These are phyloP conservation scores for Sphagnurus paluster DNA, from an alignment of 1,284 basidiomycete genomes.

Conservation along the genomic window DNA sequence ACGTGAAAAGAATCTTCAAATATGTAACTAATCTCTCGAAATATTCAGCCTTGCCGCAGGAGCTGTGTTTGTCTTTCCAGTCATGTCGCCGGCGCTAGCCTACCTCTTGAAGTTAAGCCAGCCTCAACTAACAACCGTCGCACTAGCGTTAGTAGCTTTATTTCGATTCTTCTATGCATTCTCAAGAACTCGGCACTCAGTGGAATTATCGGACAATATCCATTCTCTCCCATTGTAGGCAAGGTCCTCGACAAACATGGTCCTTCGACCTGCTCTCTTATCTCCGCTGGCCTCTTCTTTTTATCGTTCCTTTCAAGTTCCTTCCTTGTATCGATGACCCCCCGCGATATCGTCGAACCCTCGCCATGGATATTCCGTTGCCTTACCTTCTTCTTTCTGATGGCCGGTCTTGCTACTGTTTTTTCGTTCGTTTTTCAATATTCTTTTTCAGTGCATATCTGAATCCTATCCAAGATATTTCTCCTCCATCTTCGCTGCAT, in stretches of 20 bases:
- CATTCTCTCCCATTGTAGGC: conserved; percentile 59
- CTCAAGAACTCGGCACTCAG: conserved; percentile 30
- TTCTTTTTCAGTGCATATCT: neutral
- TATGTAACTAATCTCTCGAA: neutral
- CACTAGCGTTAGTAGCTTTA: conserved; percentile 31
- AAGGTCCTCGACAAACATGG: conserved; percentile 59
- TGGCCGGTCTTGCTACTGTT: conserved; percentile 66
- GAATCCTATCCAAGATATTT: conserved; percentile 54
- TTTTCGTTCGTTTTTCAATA: conserved; percentile 54
- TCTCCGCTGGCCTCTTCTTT: conserved; percentile 59
- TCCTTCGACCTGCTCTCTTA: conserved; percentile 62
- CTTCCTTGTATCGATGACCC: conserved; percentile 47
- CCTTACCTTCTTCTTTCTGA: conserved; percentile 58
- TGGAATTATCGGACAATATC: conserved; percentile 71
- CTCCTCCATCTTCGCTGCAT: conserved; percentile 72
- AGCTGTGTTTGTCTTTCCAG: conserved; percentile 74
- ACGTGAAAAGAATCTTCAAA: conserved; percentile 23
- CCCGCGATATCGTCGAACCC: conserved; percentile 36
- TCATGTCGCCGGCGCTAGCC: conserved; percentile 64
- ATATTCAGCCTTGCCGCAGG: conserved; percentile 63
- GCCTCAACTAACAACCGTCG: conserved; percentile 76
- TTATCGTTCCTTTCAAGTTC: conserved; percentile 63
- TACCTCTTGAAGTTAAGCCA: conserved; percentile 63
- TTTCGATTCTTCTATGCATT: neutral
- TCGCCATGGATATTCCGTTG: conserved; percentile 48